Evolutionary conservation across 2,329 filamentous ascomycete species (phyloP), one percentile per base, ranked within the genome.

Genomic region (Elsinoe australis): DNA sequence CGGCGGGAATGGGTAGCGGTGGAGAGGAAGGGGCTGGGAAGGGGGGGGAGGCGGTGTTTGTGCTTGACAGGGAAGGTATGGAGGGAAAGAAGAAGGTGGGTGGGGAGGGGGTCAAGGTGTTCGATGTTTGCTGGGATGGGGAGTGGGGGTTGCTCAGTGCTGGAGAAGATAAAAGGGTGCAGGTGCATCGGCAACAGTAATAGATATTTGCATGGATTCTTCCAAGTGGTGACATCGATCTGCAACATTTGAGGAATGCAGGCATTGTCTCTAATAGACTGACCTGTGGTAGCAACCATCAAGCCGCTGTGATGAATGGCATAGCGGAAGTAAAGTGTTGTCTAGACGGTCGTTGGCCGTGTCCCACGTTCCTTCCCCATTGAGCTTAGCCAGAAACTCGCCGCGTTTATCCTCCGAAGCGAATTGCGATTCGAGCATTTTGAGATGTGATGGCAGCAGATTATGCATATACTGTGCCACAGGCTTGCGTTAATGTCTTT

Each of bases 101-200:
- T 5, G 89, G 89, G 1, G 86, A 92, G 51, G 88, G 88, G 18
- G 79, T 83, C 53, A 96, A 96, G 75, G 87, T 98, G 41, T 87
- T 96, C 65, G 78, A 80, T 26, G 85, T 96, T 4, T 77, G 74
- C 51, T 98, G 92, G 92, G 86, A 95, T 65, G 72, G 75, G 63
- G 78, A 80, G 5, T 80, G 94, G 61, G 94, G 92, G 1, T 90
- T 98, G 62, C 84, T 95, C 35, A 94, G 86, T 60, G 88, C 74
- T 34, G 88, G 90, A 12, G 89, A 96, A 74, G 92, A 98, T 63
- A 95, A 92, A 71, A 82, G 79, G 70, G 82, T 98, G 59, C 92
- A 98, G 72, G 80, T 98, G 52, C 95, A 98, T 66, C 75, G 77
- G 56, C 82, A 53, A 14, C 36, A 35, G 48, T 52, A 33, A 39